Evolutionary conservation across 2,329 filamentous ascomycete genomes (phyloP).

Genomic region (Alternaria sp.): DNA sequence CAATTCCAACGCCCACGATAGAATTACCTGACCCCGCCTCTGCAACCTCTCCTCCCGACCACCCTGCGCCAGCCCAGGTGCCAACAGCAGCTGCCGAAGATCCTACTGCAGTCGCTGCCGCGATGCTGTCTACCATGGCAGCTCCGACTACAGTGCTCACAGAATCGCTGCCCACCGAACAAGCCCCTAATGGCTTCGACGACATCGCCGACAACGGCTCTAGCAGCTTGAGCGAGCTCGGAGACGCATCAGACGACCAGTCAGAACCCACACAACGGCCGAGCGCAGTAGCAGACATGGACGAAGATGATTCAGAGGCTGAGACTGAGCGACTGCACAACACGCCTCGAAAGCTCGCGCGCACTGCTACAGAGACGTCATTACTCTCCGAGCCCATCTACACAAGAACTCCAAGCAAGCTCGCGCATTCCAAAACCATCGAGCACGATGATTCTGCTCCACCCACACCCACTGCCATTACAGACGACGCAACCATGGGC

Average conservation of each 20-base stretch:
- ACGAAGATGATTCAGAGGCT: constrained; percentile 80
- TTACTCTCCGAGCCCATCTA: constrained; percentile 44
- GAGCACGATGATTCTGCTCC: constrained; percentile 43
- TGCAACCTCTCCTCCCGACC: constrained; percentile 58
- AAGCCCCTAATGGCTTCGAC: constrained; percentile 31
- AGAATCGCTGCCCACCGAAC: constrained; percentile 22
- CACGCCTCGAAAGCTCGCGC: constrained; percentile 73
- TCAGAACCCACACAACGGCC: constrained; percentile 46
- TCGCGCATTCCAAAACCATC: constrained; percentile 43
- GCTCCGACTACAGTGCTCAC: constrained; percentile 29
- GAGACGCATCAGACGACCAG: constrained; percentile 74
- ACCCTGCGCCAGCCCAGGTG: constrained; percentile 27
- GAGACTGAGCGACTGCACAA: constrained; percentile 93
- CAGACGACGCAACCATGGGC: constrained; percentile 25
- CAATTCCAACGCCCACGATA: constrained; percentile 22
- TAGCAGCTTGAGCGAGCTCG: constrained; percentile 92
- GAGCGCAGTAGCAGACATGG: constrained; percentile 34
- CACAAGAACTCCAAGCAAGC: constrained; percentile 49
- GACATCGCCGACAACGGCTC: constrained; percentile 70
- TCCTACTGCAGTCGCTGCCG: constrained; percentile 21
- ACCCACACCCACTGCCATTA: constrained; percentile 34
- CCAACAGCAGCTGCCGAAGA: constrained; percentile 22
- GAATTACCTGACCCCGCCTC: constrained; percentile 30
- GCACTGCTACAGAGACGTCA: constrained; percentile 45
- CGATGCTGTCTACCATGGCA: constrained; percentile 38